Base-by-base conservation (phyloP, 192 early-diverging fungal species). In the Coemansia reversa region DNA sequence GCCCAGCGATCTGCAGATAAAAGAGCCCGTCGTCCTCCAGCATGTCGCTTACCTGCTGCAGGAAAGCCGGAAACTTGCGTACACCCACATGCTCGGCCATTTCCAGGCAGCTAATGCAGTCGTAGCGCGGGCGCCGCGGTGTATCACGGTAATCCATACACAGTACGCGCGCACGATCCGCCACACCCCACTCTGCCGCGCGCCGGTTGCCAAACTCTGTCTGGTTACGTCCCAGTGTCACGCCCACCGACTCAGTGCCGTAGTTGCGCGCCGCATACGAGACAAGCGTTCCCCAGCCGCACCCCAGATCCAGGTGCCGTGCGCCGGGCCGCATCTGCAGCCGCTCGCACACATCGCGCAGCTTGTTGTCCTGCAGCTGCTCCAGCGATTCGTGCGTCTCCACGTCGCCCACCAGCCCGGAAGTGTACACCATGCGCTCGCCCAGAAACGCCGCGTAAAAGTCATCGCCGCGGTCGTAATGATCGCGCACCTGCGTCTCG, bases 81-180 rank as follows among this genome's bases (percentile, higher is more conserved):
- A 98, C 86, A 65, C 97, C 97, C 35, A 98, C 97, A 79, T 98
- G 97, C 84, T 98, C 97, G 67, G 97, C 94, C 97, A 98, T 98
- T 74, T 97, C 97, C 60, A 98, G 88, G 75, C 95, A 96, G 33
- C 94, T 93, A 71, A 98, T 97, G 82, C 94, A 93, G 88, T 98
- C 84, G 86, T 87, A 98, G 75, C 94, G 95, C 63, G 92, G 84
- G 67, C 83, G 81, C 14, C 67, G 69, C 35, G 97, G 93, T 63
- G 96, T 96, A 74, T 98, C 96, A 83, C 96, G 92, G 89, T 98
- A 98, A 79, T 98, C 96, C 90, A 92, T 93, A 87, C 91, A 93
- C 66, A 91, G 71, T 60, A 98, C 86, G 49, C 86, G 77, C 50
- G 93, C 95, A 56, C 85, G 82, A 60, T 89, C 84, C 35, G 73